These are phyloP conservation scores for Paramyrothecium sp. DNA, from an alignment of 2,329 filamentous ascomycete species.

Conservation along the genomic window DNA sequence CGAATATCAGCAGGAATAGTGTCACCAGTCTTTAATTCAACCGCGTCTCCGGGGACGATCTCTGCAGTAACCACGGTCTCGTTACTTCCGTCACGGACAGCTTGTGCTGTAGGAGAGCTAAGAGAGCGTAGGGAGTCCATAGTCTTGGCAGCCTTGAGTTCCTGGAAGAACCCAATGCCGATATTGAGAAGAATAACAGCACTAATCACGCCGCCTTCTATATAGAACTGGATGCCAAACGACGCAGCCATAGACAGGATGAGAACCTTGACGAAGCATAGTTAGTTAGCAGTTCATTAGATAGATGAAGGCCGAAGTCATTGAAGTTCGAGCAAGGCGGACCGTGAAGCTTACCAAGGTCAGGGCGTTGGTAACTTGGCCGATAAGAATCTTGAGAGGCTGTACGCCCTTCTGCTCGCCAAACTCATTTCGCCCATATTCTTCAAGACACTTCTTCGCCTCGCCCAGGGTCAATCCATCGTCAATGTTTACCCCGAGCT, in stretches of 20 bases:
- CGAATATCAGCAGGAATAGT: conserved; percentile 56
- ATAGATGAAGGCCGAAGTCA: too few species aligned
- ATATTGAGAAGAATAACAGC: conserved; percentile 53
- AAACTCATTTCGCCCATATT: conserved; percentile 57
- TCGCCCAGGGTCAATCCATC: conserved; percentile 53
- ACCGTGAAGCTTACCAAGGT: conserved; percentile 38
- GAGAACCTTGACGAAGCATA: conserved; percentile 40
- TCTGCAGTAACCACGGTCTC: conserved; percentile 28
- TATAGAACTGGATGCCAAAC: conserved; percentile 50
- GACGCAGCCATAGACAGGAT: conserved; percentile 58
- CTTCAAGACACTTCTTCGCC: conserved; percentile 44
- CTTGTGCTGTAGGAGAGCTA: conserved; percentile 31
- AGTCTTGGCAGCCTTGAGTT: conserved; percentile 37
- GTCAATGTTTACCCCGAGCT: conserved; percentile 50
- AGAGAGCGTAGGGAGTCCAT: conserved; percentile 37
- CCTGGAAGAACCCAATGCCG: conserved; percentile 44
- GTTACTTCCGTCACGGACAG: conserved; percentile 33
- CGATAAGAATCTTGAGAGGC: conserved; percentile 55
- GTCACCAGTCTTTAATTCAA: conserved; percentile 47
- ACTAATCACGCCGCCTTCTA: conserved; percentile 51
- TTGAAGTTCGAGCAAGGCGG: too few species aligned
- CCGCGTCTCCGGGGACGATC: conserved; percentile 55
- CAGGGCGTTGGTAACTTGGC: conserved; percentile 60
- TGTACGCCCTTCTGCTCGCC: conserved; percentile 42
- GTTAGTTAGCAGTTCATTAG: neutral